These are phyloP conservation scores for Agrostemma githago DNA, from an alignment of 148 eudicot species.

Conservation along the genomic window DNA sequence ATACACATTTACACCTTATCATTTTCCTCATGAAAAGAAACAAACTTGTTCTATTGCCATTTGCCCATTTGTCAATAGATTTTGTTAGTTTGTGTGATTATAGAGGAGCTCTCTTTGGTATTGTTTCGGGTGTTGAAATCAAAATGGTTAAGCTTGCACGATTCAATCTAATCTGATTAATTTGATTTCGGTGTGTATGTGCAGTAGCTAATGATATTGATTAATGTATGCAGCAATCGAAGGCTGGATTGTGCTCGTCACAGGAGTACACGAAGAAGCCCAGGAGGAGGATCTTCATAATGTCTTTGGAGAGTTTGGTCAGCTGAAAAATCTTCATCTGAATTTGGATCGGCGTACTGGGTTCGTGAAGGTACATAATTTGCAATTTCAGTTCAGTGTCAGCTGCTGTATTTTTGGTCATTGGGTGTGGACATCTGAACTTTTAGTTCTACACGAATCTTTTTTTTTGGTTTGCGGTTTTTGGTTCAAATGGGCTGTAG, in stretches of 20 bases:
- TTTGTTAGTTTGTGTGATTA: neutral
- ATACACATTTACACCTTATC: neutral
- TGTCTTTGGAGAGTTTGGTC: constrained; percentile 80
- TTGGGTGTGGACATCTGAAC: neutral
- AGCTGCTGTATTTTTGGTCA: neutral
- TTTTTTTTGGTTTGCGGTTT: neutral
- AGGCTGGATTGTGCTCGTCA: constrained; percentile 84
- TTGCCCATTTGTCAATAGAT: neutral
- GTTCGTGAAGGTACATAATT: constrained; percentile 65
- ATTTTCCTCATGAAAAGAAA: neutral
- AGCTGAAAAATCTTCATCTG: constrained; percentile 80
- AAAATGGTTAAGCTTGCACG: neutral
- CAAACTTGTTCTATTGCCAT: neutral
- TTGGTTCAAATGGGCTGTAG: neutral
- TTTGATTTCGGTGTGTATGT: neutral
- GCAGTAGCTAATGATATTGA: constrained; percentile 10
- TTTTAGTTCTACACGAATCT: neutral
- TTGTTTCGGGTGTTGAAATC: neutral
- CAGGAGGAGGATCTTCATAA: constrained; percentile 83
- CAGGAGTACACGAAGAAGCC: constrained; percentile 91
- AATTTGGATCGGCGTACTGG: constrained; percentile 97
- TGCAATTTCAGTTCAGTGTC: neutral
- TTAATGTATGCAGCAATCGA: constrained; percentile 63
- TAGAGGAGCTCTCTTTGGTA: neutral
- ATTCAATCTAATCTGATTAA: neutral